Evolutionary conservation across 106 monocot genomes (phyloP).

Genomic region (Acanthochlamys bracteata): DNA sequence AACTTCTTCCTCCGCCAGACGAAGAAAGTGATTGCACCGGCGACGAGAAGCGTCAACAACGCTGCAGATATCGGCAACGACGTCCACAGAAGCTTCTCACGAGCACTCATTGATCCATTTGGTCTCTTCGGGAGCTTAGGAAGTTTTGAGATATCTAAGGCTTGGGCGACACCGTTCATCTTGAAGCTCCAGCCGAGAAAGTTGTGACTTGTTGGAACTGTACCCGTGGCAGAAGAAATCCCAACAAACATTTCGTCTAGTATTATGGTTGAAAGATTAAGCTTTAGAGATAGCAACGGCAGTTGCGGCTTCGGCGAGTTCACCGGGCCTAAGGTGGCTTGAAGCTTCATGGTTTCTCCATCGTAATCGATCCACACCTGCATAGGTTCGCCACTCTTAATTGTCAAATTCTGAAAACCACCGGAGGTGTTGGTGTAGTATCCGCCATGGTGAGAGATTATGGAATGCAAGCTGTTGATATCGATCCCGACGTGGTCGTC

Average conservation of each 20-base stretch:
- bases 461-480: neutral
- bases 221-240: conserved; percentile 16
- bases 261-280: conserved; percentile 21
- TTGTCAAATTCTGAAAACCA: conserved; percentile 4
- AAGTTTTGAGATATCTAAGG: neutral
- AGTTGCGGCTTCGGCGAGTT: conserved; percentile 4
- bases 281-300: conserved; percentile 13
- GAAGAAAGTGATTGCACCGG: neutral
- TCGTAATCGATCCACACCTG: conserved; percentile 28
- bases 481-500: conserved; percentile 11
- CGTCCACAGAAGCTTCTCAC: neutral
- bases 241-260: conserved; percentile 22
- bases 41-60: neutral
- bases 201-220: conserved; percentile 6
- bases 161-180: conserved; percentile 7
- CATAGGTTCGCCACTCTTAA: conserved; percentile 22
- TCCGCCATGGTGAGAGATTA: neutral
- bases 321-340: conserved; percentile 13
- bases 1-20: neutral
- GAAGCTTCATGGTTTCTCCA: conserved; percentile 1
- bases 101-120: no score
- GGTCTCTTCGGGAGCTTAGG: neutral
- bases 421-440: conserved; percentile 1
- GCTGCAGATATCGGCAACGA: neutral
- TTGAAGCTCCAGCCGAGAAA: conserved; percentile 29